Base-by-base conservation (phyloP, 1,284 basidiomycete genomes). In the Papiliotrema nemorosa region DNA sequence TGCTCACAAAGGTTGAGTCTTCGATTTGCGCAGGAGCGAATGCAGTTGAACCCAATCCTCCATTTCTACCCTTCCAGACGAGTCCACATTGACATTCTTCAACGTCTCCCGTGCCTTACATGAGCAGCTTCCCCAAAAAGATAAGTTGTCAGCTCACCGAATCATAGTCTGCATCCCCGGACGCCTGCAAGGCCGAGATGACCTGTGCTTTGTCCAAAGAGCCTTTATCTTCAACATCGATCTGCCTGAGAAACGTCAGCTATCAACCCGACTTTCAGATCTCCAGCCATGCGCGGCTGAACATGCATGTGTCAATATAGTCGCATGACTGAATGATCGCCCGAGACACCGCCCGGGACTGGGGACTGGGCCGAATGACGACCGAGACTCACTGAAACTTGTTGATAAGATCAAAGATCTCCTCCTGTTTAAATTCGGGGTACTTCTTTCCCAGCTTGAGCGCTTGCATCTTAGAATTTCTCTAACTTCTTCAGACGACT, bases 11-110 rank as follows among this genome's bases (percentile, higher is more conserved):
- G 69, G 70, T 44, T 69, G 57, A 37, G 53, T 55, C 62, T 73
- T 72, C 20, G 59, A 57, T 10, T 59, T 53, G 38, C 60, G 60
- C 38, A 73, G 47, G 5, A 73, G 54, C 7, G 69, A 70, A 54
- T 73, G 69, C 20, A 73, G 55, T 33, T 86, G 86, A 43, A 98
- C 92, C 85, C 92, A 98, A 73, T 98, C 94, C 62, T 98, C 96
- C 52, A 98, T 78, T 76, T 97, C 96, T 53, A 99, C 86, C 69
- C 92, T 90, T 33, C 96, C 96, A 63, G 87, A 90, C 6, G 94
- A 86, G 70, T 98, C 94, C 38, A 97, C 83, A 59, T 86, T 87
- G 69, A 97, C 93, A 60, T 87, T 82, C 78, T 99, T 99, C 71
- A 99, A 79, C 0, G 93, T 97, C 74, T 81, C 80, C 58, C 80